Percentiles rank a stretch among this genome's conserved stretches.
phyloP scores from a whole-genome alignment of 257 asterid genomes.

The Prunella vulgaris region DNA sequence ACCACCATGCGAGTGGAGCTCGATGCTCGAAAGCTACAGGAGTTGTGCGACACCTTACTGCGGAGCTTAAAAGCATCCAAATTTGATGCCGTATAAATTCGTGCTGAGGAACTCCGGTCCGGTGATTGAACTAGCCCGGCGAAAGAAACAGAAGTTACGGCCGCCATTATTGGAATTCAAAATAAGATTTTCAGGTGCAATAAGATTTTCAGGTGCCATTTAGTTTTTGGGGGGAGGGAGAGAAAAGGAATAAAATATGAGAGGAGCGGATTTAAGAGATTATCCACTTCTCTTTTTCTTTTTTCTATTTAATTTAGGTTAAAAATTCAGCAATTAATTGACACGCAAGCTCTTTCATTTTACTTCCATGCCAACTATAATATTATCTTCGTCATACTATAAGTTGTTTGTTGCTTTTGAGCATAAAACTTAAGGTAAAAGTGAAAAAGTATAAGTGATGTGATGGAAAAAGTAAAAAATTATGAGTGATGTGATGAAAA shows the following conservation, averaged over 20 bases:
- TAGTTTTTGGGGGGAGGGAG: not conserved
- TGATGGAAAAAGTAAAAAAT: too few species aligned
- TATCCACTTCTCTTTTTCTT: slow-evolving; percentile 26
- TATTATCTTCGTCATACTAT: too few species aligned
- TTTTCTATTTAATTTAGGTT: too few species aligned
- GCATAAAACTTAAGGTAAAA: too few species aligned
- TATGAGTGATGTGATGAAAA: too few species aligned
- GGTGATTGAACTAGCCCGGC: slow-evolving; percentile 40
- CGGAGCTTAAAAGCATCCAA: slow-evolving; percentile 46
- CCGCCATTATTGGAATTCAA: slow-evolving; percentile 37
- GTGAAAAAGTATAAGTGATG: too few species aligned
- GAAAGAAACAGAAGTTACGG: slow-evolving; percentile 46
- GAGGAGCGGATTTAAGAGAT: slow-evolving; percentile 37
- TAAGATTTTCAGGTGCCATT: slow-evolving; percentile 20
- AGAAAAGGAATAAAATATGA: not conserved
- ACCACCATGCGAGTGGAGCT: slow-evolving; percentile 44
- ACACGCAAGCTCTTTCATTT: slow-evolving; percentile 5
- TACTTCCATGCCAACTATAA: too few species aligned
- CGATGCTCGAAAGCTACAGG: slow-evolving; percentile 32
- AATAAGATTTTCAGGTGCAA: not conserved
- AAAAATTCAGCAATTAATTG: not conserved
- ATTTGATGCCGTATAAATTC: slow-evolving; percentile 22
- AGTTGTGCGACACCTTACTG: slow-evolving; percentile 23
- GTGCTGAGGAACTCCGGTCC: slow-evolving; percentile 34
- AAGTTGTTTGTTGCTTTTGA: too few species aligned